Evolutionary conservation across 768 basidiomycete genomes (phyloP).

Genomic region (Leccinum truebloodii): DNA sequence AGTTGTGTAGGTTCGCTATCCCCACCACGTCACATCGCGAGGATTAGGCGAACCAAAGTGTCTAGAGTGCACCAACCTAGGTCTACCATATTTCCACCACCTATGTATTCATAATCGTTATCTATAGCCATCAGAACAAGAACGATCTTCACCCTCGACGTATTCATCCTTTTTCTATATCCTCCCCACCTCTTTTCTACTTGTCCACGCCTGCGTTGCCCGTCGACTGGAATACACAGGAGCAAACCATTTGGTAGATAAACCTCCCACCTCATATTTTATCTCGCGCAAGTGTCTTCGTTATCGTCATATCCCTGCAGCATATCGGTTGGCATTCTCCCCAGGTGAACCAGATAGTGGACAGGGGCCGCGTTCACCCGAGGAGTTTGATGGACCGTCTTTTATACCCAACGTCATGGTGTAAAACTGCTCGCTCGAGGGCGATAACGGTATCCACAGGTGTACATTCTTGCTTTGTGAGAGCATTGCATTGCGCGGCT

Average conservation of each 20-base stretch:
- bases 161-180: neutral
- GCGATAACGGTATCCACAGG: too few species aligned
- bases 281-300: conserved; percentile 9
- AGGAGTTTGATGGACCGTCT: too few species aligned
- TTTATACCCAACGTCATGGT: too few species aligned
- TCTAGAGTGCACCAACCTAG: too few species aligned
- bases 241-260: conserved; percentile 15
- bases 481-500: too few species aligned
- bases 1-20: neutral
- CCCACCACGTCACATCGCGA: neutral
- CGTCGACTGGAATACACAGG: conserved; percentile 14
- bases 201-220: neutral
- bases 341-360: conserved; percentile 1
- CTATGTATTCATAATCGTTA: neutral
- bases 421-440: too few species aligned
- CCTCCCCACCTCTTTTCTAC: neutral
- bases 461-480: too few species aligned
- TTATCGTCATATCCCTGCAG: conserved; percentile 16
- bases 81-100: too few species aligned
- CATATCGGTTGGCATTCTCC: conserved; percentile 17
- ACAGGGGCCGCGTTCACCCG: neutral
- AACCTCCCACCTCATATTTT: conserved; percentile 12
- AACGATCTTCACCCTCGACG: neutral
- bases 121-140: neutral
- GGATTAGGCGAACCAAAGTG: too few species aligned